Base-by-base conservation (phyloP, 1,139 yeast genomes). In the Pichia sp. region DNA sequence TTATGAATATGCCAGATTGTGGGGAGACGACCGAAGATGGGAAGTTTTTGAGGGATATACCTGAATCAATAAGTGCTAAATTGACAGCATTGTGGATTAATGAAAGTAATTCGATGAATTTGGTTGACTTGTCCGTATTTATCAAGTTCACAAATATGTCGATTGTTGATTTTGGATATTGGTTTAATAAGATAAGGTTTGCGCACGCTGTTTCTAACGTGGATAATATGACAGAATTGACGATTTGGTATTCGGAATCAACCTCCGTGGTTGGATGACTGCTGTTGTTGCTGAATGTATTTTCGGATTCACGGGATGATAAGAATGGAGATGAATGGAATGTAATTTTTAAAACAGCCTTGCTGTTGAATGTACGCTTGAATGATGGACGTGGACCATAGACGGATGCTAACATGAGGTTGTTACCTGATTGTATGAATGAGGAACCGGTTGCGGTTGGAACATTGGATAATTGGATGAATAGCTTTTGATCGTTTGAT, bases 121-220 rank as follows among this genome's bases (percentile, higher is more conserved):
- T 59, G 31, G 70, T 67, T 12, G 68, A 54, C 9, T 54, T 40
- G 38, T 75, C 74, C 17, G 73, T 65, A 10, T 85, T 72, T 18
- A 89, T 70, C 3, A 89, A 70, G 38, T 85, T 79, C n/a, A 91
- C 72, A 57, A 83, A 85, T 21, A 93, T 73, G 59, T 85, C 94
- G 46, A 93, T 87, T 21, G 91, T 81, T 10, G 96, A 86, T 65
- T 93, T 93, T 6, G 98, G 97, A 63, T 91, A 91, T 52, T 83
- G 80, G 17, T 79, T 79, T 42, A 89, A 70, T 37, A 86, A 67
- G 4, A 93, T 76, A 2, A 84, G 69, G 11, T 88, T 83, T 9
- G 46, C 20, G 17, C 51, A 45, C 30, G 56, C 45, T 6, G 53
- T 46, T 38, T 77, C 69, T 37, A 83, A 66, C 36, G 86, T 72